Evolutionary conservation across 768 basidiomycete species (phyloP), one percentile per base, ranked within the genome.

Genomic region (Boletales sp.): DNA sequence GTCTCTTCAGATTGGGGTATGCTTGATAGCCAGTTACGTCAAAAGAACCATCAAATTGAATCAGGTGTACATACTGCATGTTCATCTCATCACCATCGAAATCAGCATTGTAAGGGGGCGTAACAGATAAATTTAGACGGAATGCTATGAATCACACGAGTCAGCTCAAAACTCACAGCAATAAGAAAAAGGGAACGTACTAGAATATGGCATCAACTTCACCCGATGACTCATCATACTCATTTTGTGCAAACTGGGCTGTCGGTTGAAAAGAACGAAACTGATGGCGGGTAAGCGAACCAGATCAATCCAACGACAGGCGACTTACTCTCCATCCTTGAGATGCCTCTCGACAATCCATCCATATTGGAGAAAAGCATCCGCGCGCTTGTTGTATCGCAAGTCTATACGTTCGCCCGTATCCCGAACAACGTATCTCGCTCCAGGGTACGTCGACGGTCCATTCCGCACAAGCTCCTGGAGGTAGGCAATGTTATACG

Each of bases 61-160:
- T 15, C 33, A 7, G 17, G 31, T 30, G 17, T n/a, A 85, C 90
- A 43, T 80, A 95, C 93, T 98, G 96, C 88, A 98, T 90, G 73
- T 99, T 98, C 96, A 98, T 99, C 69, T 99, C 96, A 63, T 98
- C 96, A 58, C 96, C 96, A 64, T 98, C 96, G 72, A 98, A 99
- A 73, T 99, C 96, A 66, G 96, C 96, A 62, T 99, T 98, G 72
- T 99, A 98, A 0, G 96, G 96, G 34, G 95, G 92, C 11, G 94
- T 97, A 48, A 98, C 96, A 49, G 96, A 98, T 55, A 98, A 84
- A 68, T 98, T 98, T 57, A 98, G 71, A 50, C 96, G 94, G 77
- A 98, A 99, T 48, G 95, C 93, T 94, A 50, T 9, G 25, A 19
- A 48, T 11, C 28, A 21, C 15, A 31, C 4, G 30, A 64, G 55